phyloP scores from a whole-genome alignment of 768 basidiomycete genomes.

The Lactarius psammicola region DNA sequence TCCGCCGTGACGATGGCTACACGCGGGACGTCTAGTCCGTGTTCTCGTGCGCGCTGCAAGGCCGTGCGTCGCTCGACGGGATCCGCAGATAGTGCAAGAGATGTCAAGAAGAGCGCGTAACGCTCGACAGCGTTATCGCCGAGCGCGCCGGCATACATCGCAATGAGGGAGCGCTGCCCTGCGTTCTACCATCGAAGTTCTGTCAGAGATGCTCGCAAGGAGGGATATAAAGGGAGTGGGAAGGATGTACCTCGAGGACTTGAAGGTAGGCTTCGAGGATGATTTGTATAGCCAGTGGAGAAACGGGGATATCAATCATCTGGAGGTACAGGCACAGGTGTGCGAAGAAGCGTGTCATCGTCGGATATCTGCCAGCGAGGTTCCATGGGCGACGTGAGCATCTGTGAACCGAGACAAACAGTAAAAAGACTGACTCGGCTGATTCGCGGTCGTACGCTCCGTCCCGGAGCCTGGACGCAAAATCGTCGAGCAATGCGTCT shows the following conservation, averaged over 20 bases:
- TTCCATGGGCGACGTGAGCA: conserved; percentile 1
- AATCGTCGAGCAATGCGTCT: conserved; percentile 63
- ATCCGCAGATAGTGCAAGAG: conserved; percentile 63
- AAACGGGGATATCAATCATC: conserved; percentile 72
- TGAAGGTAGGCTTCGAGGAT: conserved; percentile 88
- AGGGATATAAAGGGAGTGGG: background rate
- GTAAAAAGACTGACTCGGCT: conserved; percentile 50
- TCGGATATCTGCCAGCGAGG: conserved; percentile 52
- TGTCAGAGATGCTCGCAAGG: background rate
- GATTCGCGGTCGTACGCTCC: conserved; percentile 49
- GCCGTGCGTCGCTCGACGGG: conserved; percentile 64
- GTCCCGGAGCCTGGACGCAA: conserved; percentile 55
- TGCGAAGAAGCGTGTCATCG: conserved; percentile 86
- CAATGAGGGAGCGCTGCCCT: conserved; percentile 82
- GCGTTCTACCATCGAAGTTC: conserved; percentile 48
- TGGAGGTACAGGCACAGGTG: conserved; percentile 89
- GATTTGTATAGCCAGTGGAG: conserved; percentile 69
- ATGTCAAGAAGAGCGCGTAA: conserved; percentile 87
- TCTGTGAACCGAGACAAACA: conserved; percentile 18
- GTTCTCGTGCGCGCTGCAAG: conserved; percentile 72
- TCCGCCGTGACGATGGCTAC: conserved; percentile 84
- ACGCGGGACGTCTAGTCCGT: conserved; percentile 76
- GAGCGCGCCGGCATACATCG: conserved; percentile 89
- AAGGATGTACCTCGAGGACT: conserved; percentile 68
- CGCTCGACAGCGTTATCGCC: conserved; percentile 90